Conservation (phyloP, 2,329 filamentous ascomycete genomes). For the Fusarium sp. region DNA sequence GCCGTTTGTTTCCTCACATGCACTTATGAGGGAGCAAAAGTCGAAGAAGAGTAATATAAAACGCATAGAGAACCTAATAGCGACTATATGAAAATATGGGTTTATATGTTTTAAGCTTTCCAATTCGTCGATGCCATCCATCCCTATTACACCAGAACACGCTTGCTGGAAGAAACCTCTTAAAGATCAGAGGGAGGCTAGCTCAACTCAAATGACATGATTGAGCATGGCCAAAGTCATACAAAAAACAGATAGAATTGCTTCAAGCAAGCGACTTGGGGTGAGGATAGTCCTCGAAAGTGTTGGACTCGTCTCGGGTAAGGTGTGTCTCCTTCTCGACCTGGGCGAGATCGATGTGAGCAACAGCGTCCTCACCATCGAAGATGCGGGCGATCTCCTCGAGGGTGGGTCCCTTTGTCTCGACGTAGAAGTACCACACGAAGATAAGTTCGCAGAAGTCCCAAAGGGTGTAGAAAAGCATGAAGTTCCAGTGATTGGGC, state of each 20-base stretch:
- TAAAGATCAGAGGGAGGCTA: conserved; percentile 8
- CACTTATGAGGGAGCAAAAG: too few relatives aligned
- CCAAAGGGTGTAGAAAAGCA: conserved; percentile 75
- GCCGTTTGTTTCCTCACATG: not conserved
- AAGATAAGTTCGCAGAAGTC: conserved; percentile 71
- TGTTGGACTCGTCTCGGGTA: conserved; percentile 45
- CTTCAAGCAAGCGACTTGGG: conserved; percentile 38
- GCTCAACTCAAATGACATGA: not conserved
- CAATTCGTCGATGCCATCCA: conserved; percentile 9
- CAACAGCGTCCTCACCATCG: conserved; percentile 72
- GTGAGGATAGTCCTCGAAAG: conserved; percentile 17
- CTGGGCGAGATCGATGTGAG: conserved; percentile 66
- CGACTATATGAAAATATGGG: not conserved
- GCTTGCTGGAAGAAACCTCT: conserved; percentile 24
- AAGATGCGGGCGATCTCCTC: conserved; percentile 75
- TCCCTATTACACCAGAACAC: conserved; percentile 24
- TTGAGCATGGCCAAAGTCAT: not conserved
- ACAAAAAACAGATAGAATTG: not conserved
- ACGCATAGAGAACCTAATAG: conserved; percentile 9
- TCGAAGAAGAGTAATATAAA: conserved; percentile 6
- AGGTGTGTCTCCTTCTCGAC: conserved; percentile 65
- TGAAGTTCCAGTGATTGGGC: conserved; percentile 73
- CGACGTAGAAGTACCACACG: conserved; percentile 76
- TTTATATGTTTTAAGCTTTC: conserved; percentile 8
- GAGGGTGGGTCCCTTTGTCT: conserved; percentile 78